Evolutionary conservation across 768 basidiomycete species (phyloP).

Genomic region (Dentipellis sp.): DNA sequence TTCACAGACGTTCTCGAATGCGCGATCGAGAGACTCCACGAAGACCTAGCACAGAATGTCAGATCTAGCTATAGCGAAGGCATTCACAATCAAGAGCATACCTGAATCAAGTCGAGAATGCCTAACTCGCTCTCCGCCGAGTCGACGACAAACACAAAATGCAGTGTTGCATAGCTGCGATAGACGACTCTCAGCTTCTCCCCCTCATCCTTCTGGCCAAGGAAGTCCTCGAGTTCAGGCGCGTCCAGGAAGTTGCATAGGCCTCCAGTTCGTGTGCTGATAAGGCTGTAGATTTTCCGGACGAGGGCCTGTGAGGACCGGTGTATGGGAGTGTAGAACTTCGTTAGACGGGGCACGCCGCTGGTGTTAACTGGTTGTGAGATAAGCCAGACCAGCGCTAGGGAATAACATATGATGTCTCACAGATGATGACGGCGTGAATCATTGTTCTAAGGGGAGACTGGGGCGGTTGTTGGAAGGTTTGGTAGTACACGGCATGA

Average conservation of each 20-base stretch:
- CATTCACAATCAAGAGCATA: conserved; percentile 23
- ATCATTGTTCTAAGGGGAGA: conserved; percentile 4
- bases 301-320: conserved; percentile 62
- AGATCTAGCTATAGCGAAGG: not conserved
- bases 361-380: conserved; percentile 74
- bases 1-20: conserved; percentile 98
- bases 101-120: conserved; percentile 93
- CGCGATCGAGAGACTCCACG: conserved; percentile 90
- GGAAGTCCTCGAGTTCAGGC: conserved; percentile 70
- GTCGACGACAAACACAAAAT: conserved; percentile 96
- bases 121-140: conserved; percentile 95
- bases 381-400: not conserved
- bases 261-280: conserved; percentile 69
- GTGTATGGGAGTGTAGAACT: conserved; percentile 81
- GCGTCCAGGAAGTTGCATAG: conserved; percentile 97
- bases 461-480: too few species aligned
- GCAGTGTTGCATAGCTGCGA: conserved; percentile 90
- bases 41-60: conserved; percentile 59
- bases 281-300: conserved; percentile 83
- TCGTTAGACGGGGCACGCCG: conserved; percentile 75
- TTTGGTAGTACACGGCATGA: too few species aligned
- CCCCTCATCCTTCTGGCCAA: conserved; percentile 41
- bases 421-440: conserved; percentile 15
- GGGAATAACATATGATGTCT: not conserved
- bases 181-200: conserved; percentile 84